Evolutionary conservation across 331 rosid genomes (phyloP).

Genomic region (Quercus phellos): DNA sequence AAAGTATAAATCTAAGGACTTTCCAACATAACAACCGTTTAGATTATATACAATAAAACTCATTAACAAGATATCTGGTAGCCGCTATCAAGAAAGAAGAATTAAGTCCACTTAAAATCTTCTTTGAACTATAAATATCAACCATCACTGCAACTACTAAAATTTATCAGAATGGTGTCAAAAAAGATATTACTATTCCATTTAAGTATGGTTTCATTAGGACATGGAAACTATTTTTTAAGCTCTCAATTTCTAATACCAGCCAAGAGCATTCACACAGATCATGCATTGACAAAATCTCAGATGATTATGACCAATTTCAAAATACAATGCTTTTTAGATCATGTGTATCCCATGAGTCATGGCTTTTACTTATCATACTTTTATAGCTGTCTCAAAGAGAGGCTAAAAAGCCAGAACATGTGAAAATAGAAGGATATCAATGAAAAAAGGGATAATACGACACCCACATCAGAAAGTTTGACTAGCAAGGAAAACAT

Average conservation of each 20-base stretch:
- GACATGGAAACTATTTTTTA: neutral
- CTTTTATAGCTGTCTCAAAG: neutral
- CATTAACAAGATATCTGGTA: neutral
- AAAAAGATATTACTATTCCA: neutral
- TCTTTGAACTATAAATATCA: neutral
- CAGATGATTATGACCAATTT: neutral
- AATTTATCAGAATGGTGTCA: neutral
- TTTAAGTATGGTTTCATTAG: neutral
- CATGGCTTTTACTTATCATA: neutral
- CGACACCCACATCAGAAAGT: conserved; percentile 11
- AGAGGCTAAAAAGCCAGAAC: conserved; percentile 11
- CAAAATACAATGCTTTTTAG: neutral
- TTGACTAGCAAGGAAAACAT: conserved; percentile 9
- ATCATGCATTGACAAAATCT: neutral
- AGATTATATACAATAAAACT: neutral
- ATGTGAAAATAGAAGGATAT: conserved; percentile 8
- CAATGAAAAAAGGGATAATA: neutral
- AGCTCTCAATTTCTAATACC: conserved; percentile 1
- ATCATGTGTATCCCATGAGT: conserved; percentile 12
- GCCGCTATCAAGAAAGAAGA: conserved; percentile 12
- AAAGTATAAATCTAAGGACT: neutral
- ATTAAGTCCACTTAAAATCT: neutral
- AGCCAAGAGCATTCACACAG: conserved; percentile 1
- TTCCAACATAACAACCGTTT: neutral
- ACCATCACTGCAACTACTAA: neutral